Conservation (phyloP, 1,284 basidiomycete species). For the Volvariella surrecta region DNA sequence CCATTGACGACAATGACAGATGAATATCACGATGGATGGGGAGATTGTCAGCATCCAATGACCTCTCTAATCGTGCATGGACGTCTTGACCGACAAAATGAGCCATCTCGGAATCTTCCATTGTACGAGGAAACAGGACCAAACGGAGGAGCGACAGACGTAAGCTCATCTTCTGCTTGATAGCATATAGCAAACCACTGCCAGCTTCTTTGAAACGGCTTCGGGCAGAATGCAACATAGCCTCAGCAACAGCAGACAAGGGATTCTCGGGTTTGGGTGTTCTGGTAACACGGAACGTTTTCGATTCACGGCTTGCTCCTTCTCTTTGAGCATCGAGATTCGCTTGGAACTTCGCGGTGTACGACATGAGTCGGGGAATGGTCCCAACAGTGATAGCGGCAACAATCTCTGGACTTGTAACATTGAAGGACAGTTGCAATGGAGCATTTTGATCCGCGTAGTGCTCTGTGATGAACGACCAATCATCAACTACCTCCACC, state of each 20-base stretch:
- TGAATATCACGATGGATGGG: constrained; percentile 54
- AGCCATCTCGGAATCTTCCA: constrained; percentile 65
- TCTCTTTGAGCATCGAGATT: constrained; percentile 68
- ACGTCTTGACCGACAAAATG: constrained; percentile 61
- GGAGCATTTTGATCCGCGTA: constrained; percentile 39
- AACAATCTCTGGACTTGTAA: constrained; percentile 65
- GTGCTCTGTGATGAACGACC: constrained; percentile 46
- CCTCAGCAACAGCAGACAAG: constrained; percentile 74
- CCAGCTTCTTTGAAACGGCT: constrained; percentile 60
- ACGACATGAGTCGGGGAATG: constrained; percentile 65
- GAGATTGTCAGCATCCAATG: constrained; percentile 38
- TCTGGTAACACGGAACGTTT: constrained; percentile 58
- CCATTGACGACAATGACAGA: constrained; percentile 65
- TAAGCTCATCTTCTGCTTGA: constrained; percentile 67
- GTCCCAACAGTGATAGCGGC: constrained; percentile 67
- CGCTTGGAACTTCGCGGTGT: constrained; percentile 62
- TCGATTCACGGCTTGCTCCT: constrained; percentile 65
- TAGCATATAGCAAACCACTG: constrained; percentile 45
- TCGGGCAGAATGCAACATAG: constrained; percentile 70
- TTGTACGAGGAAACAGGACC: constrained; percentile 68
- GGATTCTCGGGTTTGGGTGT: constrained; percentile 67
- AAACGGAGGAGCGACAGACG: constrained; percentile 52
- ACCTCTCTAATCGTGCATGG: constrained; percentile 56
- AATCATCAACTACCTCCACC: constrained; percentile 77
- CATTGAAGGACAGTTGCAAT: constrained; percentile 70